Percentiles rank a stretch among this genome's conserved stretches.
These are phyloP conservation scores for Boletus speciosus DNA, from an alignment of 768 basidiomycete genomes.

Conservation along the genomic window DNA sequence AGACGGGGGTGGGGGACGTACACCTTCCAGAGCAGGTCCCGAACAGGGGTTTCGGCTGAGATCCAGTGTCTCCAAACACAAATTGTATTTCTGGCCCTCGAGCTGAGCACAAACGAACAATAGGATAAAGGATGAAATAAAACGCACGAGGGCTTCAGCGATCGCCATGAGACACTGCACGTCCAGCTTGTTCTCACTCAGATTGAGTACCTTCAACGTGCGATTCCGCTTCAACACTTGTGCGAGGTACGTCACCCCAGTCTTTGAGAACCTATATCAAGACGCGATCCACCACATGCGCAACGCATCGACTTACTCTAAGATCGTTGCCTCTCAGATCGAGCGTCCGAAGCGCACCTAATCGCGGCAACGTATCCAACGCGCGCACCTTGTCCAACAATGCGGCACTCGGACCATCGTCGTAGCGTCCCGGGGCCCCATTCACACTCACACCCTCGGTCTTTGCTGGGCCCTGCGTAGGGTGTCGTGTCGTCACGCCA, in stretches of 20 bases:
- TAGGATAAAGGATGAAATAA: not conserved
- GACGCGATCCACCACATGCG: not conserved
- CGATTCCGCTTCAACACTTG: constrained; percentile 96
- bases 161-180: constrained; percentile 72
- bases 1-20: constrained; percentile 36
- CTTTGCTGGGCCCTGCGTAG: constrained; percentile 8
- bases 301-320: constrained; percentile 51
- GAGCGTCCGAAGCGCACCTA: constrained; percentile 83
- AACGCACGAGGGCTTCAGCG: constrained; percentile 83
- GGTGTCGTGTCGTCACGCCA: constrained; percentile 47
- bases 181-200: constrained; percentile 94
- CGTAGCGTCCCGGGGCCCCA: constrained; percentile 10
- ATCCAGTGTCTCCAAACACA: constrained; percentile 89
- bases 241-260: constrained; percentile 83
- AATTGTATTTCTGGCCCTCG: constrained; percentile 83
- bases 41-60: constrained; percentile 91
- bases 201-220: constrained; percentile 89
- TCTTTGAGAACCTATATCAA: constrained; percentile 30
- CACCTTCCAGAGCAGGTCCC: constrained; percentile 87
- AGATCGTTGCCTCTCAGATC: constrained; percentile 94
- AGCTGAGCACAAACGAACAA: not conserved
- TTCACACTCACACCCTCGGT: not conserved
- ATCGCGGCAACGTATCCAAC: constrained; percentile 79
- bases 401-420: constrained; percentile 64
- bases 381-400: constrained; percentile 85